Conservation (phyloP, 306 rosid species). For the Albizia julibrissin region DNA sequence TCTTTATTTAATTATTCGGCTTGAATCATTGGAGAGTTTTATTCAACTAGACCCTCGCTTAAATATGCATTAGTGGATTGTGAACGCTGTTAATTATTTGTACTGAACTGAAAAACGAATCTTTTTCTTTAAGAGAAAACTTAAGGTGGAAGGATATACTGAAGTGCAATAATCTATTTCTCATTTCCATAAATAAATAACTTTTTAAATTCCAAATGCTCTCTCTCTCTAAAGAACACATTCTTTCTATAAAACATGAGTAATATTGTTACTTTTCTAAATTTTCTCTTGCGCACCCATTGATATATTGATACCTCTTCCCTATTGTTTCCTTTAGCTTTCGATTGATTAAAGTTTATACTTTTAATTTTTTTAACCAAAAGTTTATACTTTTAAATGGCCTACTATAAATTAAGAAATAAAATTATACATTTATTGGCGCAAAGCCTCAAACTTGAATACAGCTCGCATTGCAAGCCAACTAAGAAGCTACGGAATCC, state of each 20-base stretch:
- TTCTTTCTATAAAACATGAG: not conserved
- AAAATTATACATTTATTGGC: no score
- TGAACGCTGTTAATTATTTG: not conserved
- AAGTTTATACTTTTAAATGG: not conserved
- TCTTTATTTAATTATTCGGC: not conserved
- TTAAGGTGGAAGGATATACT: no score
- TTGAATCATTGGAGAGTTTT: not conserved
- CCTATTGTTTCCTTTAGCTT: not conserved
- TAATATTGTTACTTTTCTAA: not conserved
- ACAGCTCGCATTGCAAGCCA: no score
- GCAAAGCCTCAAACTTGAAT: no score
- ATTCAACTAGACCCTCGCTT: not conserved
- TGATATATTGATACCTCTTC: no score
- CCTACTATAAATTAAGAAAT: no score
- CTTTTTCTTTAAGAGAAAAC: not conserved
- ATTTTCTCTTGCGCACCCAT: not conserved
- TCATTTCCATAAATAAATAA: no score
- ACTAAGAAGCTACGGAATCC: no score
- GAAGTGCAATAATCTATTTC: no score
- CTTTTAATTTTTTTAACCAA: not conserved
- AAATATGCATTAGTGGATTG: not conserved
- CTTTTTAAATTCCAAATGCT: no score
- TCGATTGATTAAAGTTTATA: not conserved
- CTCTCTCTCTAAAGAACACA: no score
- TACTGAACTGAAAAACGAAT: no score